phyloP scores from a whole-genome alignment of 495 filamentous ascomycete species.

The Tuber brumale region DNA sequence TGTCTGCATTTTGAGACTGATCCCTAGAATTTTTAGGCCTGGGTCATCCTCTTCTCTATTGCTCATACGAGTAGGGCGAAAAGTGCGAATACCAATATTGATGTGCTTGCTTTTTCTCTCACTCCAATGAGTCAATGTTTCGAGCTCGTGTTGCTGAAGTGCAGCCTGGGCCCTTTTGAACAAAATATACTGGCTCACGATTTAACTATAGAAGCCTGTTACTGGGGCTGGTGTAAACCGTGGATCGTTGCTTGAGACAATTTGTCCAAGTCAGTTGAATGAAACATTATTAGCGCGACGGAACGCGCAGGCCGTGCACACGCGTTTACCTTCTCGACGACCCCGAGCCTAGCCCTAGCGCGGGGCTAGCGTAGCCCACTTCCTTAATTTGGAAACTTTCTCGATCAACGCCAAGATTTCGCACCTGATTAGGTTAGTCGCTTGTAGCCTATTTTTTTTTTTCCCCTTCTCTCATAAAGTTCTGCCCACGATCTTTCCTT shows the following conservation, averaged over 20 bases:
- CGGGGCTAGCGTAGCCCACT: conserved; percentile 17
- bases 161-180: not conserved
- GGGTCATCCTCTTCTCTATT: not conserved
- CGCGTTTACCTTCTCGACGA: not conserved
- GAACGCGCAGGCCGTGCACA: not conserved
- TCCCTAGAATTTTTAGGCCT: not conserved
- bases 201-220: not conserved
- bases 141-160: not conserved
- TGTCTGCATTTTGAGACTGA: not conserved
- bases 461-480: conserved; percentile 16
- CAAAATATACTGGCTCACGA: not conserved
- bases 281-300: not conserved
- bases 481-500: conserved; percentile 13
- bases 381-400: not conserved
- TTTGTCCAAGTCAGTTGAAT: not conserved
- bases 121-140: not conserved
- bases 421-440: not conserved
- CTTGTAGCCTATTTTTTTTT: not conserved
- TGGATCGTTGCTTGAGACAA: not conserved
- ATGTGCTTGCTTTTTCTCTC: conserved; percentile 1
- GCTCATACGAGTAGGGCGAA: not conserved
- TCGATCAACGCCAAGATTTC: conserved; percentile 29
- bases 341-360: conserved; percentile 18
- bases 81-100: not conserved
- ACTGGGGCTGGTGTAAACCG: not conserved